A percentile compares a stretch with the other conserved stretches of the same genome.
Conservation (phyloP, 352 stramenopile genomes). For the Phytophthora idaei region DNA sequence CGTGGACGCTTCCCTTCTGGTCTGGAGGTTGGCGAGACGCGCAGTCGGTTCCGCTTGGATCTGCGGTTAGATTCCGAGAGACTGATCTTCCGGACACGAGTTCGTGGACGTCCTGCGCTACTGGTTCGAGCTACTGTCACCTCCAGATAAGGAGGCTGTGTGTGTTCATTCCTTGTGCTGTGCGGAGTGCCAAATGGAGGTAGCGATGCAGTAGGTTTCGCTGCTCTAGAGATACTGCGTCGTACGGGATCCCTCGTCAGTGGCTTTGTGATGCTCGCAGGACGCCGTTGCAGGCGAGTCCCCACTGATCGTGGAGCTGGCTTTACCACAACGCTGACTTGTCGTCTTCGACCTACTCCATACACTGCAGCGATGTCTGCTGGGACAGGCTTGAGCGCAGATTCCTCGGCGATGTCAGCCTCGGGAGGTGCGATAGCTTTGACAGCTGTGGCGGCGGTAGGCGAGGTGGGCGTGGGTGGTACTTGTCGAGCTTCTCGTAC, state of each 20-base stretch:
- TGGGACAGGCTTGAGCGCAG: constrained; percentile 33
- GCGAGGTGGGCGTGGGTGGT: constrained; percentile 20
- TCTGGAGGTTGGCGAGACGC: constrained; percentile 15
- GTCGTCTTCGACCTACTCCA: constrained; percentile 13
- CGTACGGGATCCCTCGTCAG: constrained; percentile 3
- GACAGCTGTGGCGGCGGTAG: constrained; percentile 21
- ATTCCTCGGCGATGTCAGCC: constrained; percentile 19
- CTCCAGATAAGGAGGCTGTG: background rate
- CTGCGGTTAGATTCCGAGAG: constrained; percentile 15
- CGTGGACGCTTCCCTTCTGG: constrained; percentile 22
- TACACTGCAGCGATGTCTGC: constrained; percentile 31
- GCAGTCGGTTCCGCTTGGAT: constrained; percentile 18
- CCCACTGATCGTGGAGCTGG: constrained; percentile 2
- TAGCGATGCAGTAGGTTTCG: constrained; percentile 3
- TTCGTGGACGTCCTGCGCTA: background rate
- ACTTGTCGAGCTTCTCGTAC: constrained; percentile 20
- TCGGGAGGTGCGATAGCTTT: constrained; percentile 21
- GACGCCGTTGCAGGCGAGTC: constrained; percentile 25
- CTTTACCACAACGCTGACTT: constrained; percentile 17
- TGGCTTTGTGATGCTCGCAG: constrained; percentile 4
- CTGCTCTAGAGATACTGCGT: constrained; percentile 11
- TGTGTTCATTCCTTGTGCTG: background rate
- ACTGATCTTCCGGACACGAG: background rate
- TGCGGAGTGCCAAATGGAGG: constrained; percentile 15
- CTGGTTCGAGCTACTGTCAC: constrained; percentile 6